Evolutionary conservation across 2,329 filamentous ascomycete species (phyloP), one percentile per base, ranked within the genome.

Genomic region (Pestalotiopsis sp.): DNA sequence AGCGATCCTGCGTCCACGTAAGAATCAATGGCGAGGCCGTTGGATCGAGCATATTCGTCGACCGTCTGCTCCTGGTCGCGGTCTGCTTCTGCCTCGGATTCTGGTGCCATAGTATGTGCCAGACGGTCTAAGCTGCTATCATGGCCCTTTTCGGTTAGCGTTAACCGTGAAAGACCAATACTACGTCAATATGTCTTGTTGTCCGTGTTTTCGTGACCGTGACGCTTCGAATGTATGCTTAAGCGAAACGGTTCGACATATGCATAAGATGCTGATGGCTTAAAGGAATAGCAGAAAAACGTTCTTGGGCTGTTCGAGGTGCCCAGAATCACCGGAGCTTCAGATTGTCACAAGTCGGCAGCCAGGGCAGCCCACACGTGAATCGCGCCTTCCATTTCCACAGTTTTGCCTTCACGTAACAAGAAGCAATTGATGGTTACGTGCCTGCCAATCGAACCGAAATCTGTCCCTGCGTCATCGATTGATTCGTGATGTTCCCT

Each of bases 41-140:
- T 77, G 12, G 65, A 60, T 17, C 74, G 74, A 17, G 75, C 76
- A 68, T 77, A 78, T 61, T 74, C 72, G 56, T 75, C 74, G 68
- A 68, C 25, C 45, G 68, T 12, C 58, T 66, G 20, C 14, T 62
- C 41, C 17, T 68, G 61, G n/a, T 49, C 17, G 27, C 17, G 31
- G 23, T 17, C 6, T 25, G 38, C 31, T 27, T 36, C 36, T 49
- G 3, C 36, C 14, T 3, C n/a, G 45, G 27, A n/a, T 56, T 12
- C 23, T 38, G n/a, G 13, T 1, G 38, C 36, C 65, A 61, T 61
- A 25, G 31, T 41, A 12, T 27, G 9, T 31, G 58, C n/a, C 9
- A 36, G 20, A 36, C 52, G 7, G 11, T 67, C 36, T 14, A 9
- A 36, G 7, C 1, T 36, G 31, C 31, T 9, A 36, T 9, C 31